Base-by-base conservation (phyloP, 2,329 filamentous ascomycete species). In the Cladosporium oxysporum region DNA sequence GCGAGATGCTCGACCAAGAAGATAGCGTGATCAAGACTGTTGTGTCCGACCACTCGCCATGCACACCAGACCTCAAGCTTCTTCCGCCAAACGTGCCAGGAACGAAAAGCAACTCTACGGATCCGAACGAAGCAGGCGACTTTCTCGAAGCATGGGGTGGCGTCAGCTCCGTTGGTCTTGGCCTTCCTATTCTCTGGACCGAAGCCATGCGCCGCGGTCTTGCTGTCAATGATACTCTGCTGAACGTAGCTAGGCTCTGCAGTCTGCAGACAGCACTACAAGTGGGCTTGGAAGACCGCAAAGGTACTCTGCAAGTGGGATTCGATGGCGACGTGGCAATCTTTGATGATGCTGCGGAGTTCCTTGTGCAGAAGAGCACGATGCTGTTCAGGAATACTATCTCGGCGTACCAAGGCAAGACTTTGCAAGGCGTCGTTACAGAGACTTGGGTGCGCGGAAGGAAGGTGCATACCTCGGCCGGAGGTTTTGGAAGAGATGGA, bases 81-180 rank as follows among this genome's bases (percentile, higher is more conserved):
- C 86, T 97, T 0, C 93, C 94, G 0, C 78, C 84, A 0, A 85
- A 90, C 70, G 83, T 95, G n/a, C 86, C 83, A 18, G 82, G 83
- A 44, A 78, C 76, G 71, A 74, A 72, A 67, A 76, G 74, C 66
- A 14, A 33, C 62, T 72, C 69, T 67, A 76, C 73, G 64, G 72
- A 70, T 23, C 73, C 80, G 10, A 74, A 78, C 1, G 76, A 79
- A 44, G 78, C 79, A 28, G 95, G 95, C 44, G 92, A 98, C 80
- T 98, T 99, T 84, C 95, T 98, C 80, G 88, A 90, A 4, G 93
- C 93, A 0, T 99, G 95, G 95, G 95, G 95, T 63, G 95, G 95
- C 16, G 97, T 99, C 74, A 94, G 91, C 4, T 95, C 91, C 5
- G 94, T 99, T 21, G 95, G 95, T 0, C 86, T 99, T 1, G 95